These are phyloP conservation scores for Fragilariopsis cylindrus DNA, from an alignment of 108 stramenopile genomes.

Conservation along the genomic window DNA sequence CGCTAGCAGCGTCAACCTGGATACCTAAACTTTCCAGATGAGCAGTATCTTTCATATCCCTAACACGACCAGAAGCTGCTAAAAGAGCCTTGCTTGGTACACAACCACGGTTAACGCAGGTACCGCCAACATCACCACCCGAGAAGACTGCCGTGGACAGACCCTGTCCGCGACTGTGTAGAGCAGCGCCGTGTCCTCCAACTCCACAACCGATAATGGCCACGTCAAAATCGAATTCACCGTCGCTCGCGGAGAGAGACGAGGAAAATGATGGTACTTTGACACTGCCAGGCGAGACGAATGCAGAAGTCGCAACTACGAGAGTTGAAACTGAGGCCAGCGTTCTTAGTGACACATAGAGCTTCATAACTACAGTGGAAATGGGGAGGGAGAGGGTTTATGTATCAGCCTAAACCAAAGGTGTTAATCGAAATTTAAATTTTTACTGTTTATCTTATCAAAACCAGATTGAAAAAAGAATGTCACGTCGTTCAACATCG, in stretches of 20 bases:
- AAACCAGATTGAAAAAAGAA: no score
- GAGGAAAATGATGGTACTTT: slow-evolving; percentile 10
- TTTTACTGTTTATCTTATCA: no score
- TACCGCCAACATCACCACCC: slow-evolving; percentile 95
- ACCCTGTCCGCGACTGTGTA: slow-evolving; percentile 91
- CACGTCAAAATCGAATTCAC: slow-evolving; percentile 80
- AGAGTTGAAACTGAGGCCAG: background rate
- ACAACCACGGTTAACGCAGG: slow-evolving; percentile 98
- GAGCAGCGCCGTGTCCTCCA: slow-evolving; percentile 98
- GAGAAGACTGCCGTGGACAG: slow-evolving; percentile 94
- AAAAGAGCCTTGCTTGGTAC: slow-evolving; percentile 97
- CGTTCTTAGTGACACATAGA: background rate
- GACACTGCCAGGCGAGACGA: background rate
- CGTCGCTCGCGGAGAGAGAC: slow-evolving; percentile 35
- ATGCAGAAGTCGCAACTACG: background rate
- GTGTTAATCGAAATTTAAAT: no score
- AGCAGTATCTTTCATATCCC: slow-evolving; percentile 85
- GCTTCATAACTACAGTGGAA: background rate
- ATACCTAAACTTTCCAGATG: slow-evolving; percentile 90
- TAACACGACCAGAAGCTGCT: slow-evolving; percentile 93
- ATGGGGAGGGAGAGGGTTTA: no score
- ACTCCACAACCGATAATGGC: slow-evolving; percentile 97
- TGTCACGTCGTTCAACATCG: no score
- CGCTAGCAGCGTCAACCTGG: slow-evolving; percentile 47
- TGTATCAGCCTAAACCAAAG: no score